Percentiles rank a stretch among this genome's conserved stretches.
Evolutionary conservation across 768 basidiomycete species (phyloP).

Genomic region (Paxillus ammoniavirescens): DNA sequence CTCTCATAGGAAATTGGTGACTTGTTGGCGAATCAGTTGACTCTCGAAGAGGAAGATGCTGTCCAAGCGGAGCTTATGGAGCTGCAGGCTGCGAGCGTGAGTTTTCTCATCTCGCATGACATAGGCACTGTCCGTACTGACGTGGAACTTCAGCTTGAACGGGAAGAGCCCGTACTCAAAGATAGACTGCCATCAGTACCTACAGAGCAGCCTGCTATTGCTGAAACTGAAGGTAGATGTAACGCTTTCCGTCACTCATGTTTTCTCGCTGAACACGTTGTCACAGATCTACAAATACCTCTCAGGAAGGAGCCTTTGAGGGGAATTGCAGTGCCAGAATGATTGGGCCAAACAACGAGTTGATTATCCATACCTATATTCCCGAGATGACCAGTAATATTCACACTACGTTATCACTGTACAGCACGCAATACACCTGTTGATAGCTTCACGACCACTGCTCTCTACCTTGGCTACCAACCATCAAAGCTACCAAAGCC

Average conservation of each 20-base stretch:
- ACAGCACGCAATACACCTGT: conserved; percentile 7
- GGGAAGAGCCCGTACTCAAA: conserved; percentile 23
- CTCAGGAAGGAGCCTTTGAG: not conserved
- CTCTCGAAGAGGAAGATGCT: conserved; percentile 89
- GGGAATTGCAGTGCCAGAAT: conserved; percentile 22
- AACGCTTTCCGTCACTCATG: not conserved
- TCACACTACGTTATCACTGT: conserved; percentile 8
- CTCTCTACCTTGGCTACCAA: conserved; percentile 48
- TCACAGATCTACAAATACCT: conserved; percentile 1
- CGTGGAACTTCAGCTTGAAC: conserved; percentile 29
- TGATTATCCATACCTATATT: not conserved
- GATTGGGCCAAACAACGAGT: conserved; percentile 3
- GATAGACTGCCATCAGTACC: conserved; percentile 58
- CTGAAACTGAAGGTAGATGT: conserved; percentile 32
- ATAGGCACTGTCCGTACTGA: not conserved
- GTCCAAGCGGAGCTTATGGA: conserved; percentile 80
- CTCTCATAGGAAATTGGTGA: conserved; percentile 81
- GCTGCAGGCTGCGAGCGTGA: conserved; percentile 63
- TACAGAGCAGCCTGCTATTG: conserved; percentile 37
- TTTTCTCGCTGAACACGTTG: conserved; percentile 3
- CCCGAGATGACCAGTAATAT: not conserved
- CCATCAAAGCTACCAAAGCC: conserved; percentile 92
- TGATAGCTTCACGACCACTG: not conserved
- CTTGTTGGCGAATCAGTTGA: conserved; percentile 78
- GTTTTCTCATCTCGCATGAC: conserved; percentile 21